phyloP scores from a whole-genome alignment of 768 basidiomycete species.

The Tylopilus balloui region DNA sequence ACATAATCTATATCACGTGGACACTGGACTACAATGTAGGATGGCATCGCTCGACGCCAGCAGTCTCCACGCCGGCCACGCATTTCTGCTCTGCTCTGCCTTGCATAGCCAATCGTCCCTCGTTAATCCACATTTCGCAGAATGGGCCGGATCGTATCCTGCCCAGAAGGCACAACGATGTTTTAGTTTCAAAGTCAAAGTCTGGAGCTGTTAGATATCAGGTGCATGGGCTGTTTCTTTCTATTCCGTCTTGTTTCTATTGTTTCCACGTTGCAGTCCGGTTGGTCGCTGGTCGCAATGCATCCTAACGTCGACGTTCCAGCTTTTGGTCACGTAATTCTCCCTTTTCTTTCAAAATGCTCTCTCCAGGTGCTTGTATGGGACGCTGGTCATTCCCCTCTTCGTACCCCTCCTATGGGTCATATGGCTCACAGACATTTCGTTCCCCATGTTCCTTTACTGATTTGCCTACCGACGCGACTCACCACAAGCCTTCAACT shows the following conservation, averaged over 20 bases:
- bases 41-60: neutral
- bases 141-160: slow-evolving; percentile 31
- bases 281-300: slow-evolving; percentile 2
- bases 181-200: slow-evolving; percentile 31
- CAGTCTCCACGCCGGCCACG: no score
- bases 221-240: slow-evolving; percentile 46
- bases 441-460: slow-evolving; percentile 4
- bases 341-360: slow-evolving; percentile 21
- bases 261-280: slow-evolving; percentile 15
- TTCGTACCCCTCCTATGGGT: slow-evolving; percentile 62
- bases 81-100: slow-evolving; percentile 2
- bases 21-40: neutral
- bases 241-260: neutral
- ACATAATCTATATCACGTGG: slow-evolving; percentile 28
- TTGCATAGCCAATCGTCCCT: slow-evolving; percentile 10
- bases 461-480: slow-evolving; percentile 15
- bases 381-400: slow-evolving; percentile 55
- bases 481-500: slow-evolving; percentile 75
- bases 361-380: slow-evolving; percentile 33
- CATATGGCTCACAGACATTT: slow-evolving; percentile 64
- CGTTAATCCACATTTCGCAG: slow-evolving; percentile 15
- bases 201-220: slow-evolving; percentile 56
- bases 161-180: slow-evolving; percentile 16
- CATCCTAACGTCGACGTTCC: slow-evolving; percentile 22
- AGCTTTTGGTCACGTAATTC: slow-evolving; percentile 32